Base-by-base conservation (phyloP, 257 asterid genomes). In the Solanum arcanum region DNA sequence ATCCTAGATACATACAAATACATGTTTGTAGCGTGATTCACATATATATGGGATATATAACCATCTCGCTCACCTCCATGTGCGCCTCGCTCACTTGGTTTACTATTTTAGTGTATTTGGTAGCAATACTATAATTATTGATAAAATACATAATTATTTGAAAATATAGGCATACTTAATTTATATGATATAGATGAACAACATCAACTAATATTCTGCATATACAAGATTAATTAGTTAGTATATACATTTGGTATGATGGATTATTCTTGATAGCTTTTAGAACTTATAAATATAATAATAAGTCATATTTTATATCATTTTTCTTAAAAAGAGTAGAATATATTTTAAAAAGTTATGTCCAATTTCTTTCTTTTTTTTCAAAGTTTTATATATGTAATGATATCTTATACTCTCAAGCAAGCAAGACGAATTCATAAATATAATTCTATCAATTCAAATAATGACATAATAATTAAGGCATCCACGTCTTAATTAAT, bases 401-500 rank as follows among this genome's bases (percentile, higher is more conserved):
- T 1, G 8, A 64, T 64, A 25, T 64, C 18, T 64, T 1, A n/a
- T 14, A 64, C 72, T 64, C 35, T 64, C 35, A 64, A 25, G 73
- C 35, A 12, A 25, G 8, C 1, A 7, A 25, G 73, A 64, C 1
- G 9, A 64, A n/a, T 12, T 25, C 33, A 25, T 12, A 64, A 25
- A 64, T 76, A 42, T 42, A 77, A 60, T 77, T 41, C 37, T n/a
- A 0, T 9, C 8, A 77, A 42, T 77, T 6, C 1, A 44, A 42
- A 42, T 7, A 77, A 14, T n/a, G 23, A 70, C 3, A 10, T 70
- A 35, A 33, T 33, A 33, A 33, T 4, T 46, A 78, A 25, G 66
- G 66, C 20, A 16, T 78, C 42, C 84, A 78, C 84, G 66, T 78
- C 15, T 72, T 72, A 72, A 68, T 64, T 62, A 62, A 69, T 64